A percentile compares a stretch with the other conserved stretches of the same genome.
phyloP scores from a whole-genome alignment of 352 stramenopile genomes.

The Phytophthora fragariaefolia region DNA sequence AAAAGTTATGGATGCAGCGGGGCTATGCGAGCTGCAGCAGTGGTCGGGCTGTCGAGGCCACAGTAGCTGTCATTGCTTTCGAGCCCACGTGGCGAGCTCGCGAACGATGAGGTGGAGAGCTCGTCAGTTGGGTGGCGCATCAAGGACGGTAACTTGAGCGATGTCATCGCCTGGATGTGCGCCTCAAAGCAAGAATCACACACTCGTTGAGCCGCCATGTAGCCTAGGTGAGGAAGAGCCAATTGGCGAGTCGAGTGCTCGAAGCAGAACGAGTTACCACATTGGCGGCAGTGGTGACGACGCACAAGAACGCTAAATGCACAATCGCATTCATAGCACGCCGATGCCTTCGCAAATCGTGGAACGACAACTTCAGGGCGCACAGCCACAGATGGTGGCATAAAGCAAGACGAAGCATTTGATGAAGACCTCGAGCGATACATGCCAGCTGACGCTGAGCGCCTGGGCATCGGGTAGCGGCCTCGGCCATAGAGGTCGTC shows the following conservation, averaged over 20 bases:
- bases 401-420: conserved; percentile 37
- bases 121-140: conserved; percentile 43
- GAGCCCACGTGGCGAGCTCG: conserved; percentile 38
- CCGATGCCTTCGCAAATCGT: conserved; percentile 72
- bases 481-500: conserved; percentile 31
- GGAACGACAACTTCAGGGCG: conserved; percentile 46
- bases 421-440: conserved; percentile 45
- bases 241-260: conserved; percentile 83
- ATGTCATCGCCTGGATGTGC: conserved; percentile 53
- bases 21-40: conserved; percentile 24
- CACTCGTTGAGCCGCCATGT: conserved; percentile 78
- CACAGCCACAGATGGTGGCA: conserved; percentile 27
- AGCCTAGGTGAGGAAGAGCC: conserved; percentile 70
- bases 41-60: conserved; percentile 30
- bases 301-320: conserved; percentile 73
- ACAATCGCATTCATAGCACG: conserved; percentile 76
- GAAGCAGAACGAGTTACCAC: conserved; percentile 86
- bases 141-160: conserved; percentile 38
- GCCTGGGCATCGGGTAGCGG: conserved; percentile 35
- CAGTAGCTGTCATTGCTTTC: conserved; percentile 44
- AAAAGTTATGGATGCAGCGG: conserved; percentile 34
- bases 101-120: conserved; percentile 42
- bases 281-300: conserved; percentile 86
- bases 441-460: conserved; percentile 45
- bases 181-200: conserved; percentile 86